Conservation (phyloP, 179 eudicot species). For the Gypsophila paniculata region DNA sequence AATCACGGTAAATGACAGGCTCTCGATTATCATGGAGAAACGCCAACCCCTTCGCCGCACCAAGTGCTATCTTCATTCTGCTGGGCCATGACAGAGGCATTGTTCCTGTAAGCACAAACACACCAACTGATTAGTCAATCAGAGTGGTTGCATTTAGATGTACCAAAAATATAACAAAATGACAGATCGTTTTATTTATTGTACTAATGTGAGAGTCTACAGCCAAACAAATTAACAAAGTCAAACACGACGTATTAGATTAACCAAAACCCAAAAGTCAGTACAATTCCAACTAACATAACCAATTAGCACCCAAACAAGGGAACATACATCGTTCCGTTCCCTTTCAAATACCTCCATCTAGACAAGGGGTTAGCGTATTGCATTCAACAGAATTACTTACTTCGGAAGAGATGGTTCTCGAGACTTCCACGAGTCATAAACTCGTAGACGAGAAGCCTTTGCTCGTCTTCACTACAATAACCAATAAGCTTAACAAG, state of each 20-base stretch:
- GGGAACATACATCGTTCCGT: not conserved
- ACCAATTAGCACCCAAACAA: constrained; percentile 4
- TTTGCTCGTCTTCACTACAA: constrained; percentile 46
- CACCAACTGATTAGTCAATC: constrained; percentile 19
- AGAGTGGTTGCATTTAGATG: constrained; percentile 10
- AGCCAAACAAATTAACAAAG: not conserved
- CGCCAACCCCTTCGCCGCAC: constrained; percentile 48
- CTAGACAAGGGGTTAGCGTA: not conserved
- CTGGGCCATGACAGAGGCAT: constrained; percentile 47
- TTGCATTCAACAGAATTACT: constrained; percentile 13
- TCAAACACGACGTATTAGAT: not conserved
- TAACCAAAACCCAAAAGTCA: constrained; percentile 12
- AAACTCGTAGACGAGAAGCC: constrained; percentile 47
- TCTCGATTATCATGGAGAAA: constrained; percentile 42
- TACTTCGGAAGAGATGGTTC: constrained; percentile 48
- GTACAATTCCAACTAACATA: constrained; percentile 11
- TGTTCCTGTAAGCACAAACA: constrained; percentile 32
- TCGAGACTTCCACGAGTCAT: constrained; percentile 54
- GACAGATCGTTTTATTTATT: not conserved
- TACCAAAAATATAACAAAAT: not conserved
- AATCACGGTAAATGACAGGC: constrained; percentile 46
- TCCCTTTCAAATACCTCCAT: too few relatives aligned
- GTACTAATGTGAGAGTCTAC: not conserved
- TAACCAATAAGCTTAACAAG: constrained; percentile 51
- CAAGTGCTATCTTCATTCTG: constrained; percentile 46